phyloP scores from a whole-genome alignment of 441 rosid genomes.

The Bruguiera hainesii region DNA sequence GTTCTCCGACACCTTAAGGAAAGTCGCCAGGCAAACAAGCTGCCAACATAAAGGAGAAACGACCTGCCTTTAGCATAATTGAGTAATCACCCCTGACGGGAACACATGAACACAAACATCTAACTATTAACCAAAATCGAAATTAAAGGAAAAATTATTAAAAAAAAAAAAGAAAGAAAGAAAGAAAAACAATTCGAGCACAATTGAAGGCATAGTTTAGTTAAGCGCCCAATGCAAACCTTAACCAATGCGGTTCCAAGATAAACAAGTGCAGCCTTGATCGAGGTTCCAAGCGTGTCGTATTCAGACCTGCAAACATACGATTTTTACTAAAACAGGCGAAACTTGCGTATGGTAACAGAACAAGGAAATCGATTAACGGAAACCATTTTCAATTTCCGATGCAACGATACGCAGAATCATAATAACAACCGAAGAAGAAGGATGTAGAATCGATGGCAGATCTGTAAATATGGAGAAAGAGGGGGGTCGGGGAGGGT shows the following conservation, averaged over 20 bases:
- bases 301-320: constrained; percentile 70
- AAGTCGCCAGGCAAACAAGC: constrained; percentile 94
- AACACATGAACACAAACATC: too few species aligned
- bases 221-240: constrained; percentile 36
- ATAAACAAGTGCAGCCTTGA: constrained; percentile 81
- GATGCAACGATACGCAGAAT: too few species aligned
- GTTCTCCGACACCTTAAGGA: constrained; percentile 81
- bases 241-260: constrained; percentile 83
- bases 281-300: constrained; percentile 86
- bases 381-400: too few species aligned
- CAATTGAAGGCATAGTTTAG: not conserved
- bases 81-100: too few species aligned
- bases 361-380: not conserved
- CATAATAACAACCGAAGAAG: too few species aligned
- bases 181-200: not conserved
- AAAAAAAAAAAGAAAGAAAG: not conserved
- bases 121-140: not conserved
- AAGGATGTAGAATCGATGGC: not conserved
- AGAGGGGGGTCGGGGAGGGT: not conserved
- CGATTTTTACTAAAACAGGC: not conserved
- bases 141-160: not conserved
- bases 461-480: not conserved
- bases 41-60: constrained; percentile 29
- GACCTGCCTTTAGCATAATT: too few species aligned
- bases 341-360: not conserved